Percentiles rank a stretch among this genome's conserved stretches.
phyloP scores from a whole-genome alignment of 2,329 filamentous ascomycete species.

The Coleophoma eucalyptorum region DNA sequence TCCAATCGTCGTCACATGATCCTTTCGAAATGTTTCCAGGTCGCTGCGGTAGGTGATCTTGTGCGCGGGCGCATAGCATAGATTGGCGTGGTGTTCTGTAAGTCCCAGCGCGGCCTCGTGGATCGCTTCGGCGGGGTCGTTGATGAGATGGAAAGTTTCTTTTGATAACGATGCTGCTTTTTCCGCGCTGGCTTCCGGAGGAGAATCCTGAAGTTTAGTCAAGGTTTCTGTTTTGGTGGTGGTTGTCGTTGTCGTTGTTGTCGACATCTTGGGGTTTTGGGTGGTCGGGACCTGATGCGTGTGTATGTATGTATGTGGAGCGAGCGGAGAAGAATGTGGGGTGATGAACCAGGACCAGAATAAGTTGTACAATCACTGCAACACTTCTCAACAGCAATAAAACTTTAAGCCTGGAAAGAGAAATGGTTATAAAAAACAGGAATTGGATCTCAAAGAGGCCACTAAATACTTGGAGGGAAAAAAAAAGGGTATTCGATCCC shows the following conservation, averaged over 20 bases:
- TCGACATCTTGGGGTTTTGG: not conserved
- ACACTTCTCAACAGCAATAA: not conserved
- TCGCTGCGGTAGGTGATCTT: slow-evolving; percentile 22
- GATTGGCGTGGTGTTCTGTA: slow-evolving; percentile 16
- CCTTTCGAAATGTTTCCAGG: slow-evolving; percentile 17
- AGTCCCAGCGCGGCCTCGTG: slow-evolving; percentile 19
- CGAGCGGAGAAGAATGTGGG: not conserved
- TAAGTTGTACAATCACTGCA: not conserved
- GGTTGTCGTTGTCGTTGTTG: not conserved
- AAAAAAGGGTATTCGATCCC: too few species aligned
- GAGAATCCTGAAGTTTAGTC: slow-evolving; percentile 4
- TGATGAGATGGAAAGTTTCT: slow-evolving; percentile 23
- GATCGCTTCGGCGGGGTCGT: slow-evolving; percentile 18
- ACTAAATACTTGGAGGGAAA: too few species aligned
- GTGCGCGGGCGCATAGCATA: slow-evolving; percentile 17
- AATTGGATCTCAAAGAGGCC: too few species aligned
- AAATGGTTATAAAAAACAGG: too few species aligned
- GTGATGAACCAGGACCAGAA: too few species aligned
- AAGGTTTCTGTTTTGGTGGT: slow-evolving; percentile 10
- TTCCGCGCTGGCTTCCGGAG: too few species aligned
- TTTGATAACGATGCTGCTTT: slow-evolving; percentile 1
- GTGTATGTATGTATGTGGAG: not conserved
- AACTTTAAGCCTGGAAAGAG: not conserved
- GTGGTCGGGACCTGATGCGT: not conserved
- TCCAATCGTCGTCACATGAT: slow-evolving; percentile 23